Evolutionary conservation across 352 stramenopile genomes (phyloP), one percentile per base, ranked within the genome.

Genomic region (Phytophthora macrochlamydospora): DNA sequence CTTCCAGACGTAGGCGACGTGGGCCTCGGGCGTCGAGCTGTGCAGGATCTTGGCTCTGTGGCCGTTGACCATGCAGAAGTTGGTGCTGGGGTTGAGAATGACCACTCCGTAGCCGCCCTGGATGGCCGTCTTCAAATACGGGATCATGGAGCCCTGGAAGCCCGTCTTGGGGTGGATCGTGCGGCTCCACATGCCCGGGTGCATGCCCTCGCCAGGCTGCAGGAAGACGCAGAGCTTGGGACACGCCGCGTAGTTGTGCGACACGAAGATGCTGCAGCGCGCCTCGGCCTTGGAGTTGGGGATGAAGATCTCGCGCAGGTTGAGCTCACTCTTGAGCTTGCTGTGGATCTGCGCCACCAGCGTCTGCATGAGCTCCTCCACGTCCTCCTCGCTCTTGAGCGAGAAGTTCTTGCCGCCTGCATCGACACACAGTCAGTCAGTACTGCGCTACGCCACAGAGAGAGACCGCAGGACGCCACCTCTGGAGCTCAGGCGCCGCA

Each of bases 111-210:
- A 94, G 54, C 87, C 87, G 40, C 86, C 85, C 58, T 96, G 85
- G 49, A 93, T 89, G 24, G 89, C 89, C 0, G 87, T 93, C 67
- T 94, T 93, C 30, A 94, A 68, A 62, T 96, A 95, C 55, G 89
- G 89, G 55, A 96, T 89, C 85, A 96, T 94, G 32, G 87, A 94
- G 50, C 86, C 87, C 51, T 94, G 82, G 57, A 94, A 93, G 6
- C 85, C 83, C n/a, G 80, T 90, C 62, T 92, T 92, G 8, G 75
- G 80, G 64, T 93, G 81, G 72, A 93, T 87, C 24, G 73, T 78
- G 35, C 80, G 74, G 55, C 75, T 90, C 82, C 82, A 92, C 69
- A 92, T 90, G 4, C 82, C 87, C 2, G 85, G 81, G 42, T 92
- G 81, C 71, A 89, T 85, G 37, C 78, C 89, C 67, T 73, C 56